These are phyloP conservation scores for Umbelopsis ramanniana DNA, from an alignment of 192 early-diverging fungal species.

Conservation along the genomic window DNA sequence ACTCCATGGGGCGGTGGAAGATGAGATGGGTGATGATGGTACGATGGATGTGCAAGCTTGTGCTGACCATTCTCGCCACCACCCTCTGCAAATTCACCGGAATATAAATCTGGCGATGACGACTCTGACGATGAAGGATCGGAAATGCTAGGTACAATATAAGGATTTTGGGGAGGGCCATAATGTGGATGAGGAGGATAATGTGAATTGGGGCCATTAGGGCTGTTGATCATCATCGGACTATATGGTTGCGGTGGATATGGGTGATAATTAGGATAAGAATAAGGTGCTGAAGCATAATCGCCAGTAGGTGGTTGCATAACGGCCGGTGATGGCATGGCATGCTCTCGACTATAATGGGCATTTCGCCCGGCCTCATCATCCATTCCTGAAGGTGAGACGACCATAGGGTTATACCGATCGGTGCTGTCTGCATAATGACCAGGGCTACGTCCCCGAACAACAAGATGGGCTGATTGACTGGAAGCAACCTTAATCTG, in stretches of 20 bases:
- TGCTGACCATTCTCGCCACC: constrained; percentile 15
- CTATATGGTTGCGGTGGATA: constrained; percentile 18
- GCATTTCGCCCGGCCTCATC: not conserved
- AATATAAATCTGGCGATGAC: constrained; percentile 38
- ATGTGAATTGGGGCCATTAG: constrained; percentile 28
- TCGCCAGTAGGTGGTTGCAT: constrained; percentile 22
- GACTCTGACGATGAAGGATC: constrained; percentile 39
- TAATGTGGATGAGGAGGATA: constrained; percentile 32
- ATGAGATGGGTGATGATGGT: constrained; percentile 2
- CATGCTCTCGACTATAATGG: constrained; percentile 15
- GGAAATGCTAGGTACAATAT: constrained; percentile 39
- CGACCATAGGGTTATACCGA: constrained; percentile 24
- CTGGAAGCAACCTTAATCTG: constrained; percentile 65
- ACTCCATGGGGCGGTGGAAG: constrained; percentile 8
- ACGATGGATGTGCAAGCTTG: constrained; percentile 13
- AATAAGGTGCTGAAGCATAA: constrained; percentile 22
- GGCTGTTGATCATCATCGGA: constrained; percentile 27
- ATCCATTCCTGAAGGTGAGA: constrained; percentile 6
- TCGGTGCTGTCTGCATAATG: constrained; percentile 78
- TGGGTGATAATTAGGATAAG: constrained; percentile 23
- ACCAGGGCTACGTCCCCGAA: constrained; percentile 91
- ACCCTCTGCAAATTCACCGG: constrained; percentile 14
- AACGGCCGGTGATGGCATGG: constrained; percentile 8
- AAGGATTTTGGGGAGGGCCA: constrained; percentile 37
- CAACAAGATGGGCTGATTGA: constrained; percentile 84